phyloP scores from a whole-genome alignment of 2,329 filamentous ascomycete species.

The Aspergillus floridensis region DNA sequence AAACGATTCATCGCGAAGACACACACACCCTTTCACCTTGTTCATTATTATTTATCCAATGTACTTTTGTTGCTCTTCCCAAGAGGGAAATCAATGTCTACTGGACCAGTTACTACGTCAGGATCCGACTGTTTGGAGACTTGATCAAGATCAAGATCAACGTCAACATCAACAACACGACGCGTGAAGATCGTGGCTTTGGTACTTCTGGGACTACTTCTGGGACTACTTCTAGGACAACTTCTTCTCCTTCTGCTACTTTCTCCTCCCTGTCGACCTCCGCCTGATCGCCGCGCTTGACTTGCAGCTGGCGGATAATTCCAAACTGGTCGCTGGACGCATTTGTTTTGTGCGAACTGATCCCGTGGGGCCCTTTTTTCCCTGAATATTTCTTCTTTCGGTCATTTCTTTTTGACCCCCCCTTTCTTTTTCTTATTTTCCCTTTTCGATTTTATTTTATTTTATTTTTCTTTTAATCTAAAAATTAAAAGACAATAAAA shows the following conservation, averaged over 20 bases:
- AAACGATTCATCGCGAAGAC: neutral
- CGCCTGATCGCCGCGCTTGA: constrained; percentile 24
- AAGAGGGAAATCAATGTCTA: neutral
- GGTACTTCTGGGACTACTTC: neutral
- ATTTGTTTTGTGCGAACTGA: constrained; percentile 13
- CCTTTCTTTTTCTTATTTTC: constrained; percentile 6
- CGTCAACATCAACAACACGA: constrained; percentile 1
- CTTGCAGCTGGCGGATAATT: constrained; percentile 17
- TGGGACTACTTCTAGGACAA: neutral
- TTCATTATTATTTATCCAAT: neutral
- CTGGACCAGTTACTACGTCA: neutral
- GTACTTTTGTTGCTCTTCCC: neutral
- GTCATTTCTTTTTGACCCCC: constrained; percentile 7
- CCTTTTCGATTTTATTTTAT: constrained; percentile 8
- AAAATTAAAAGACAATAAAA: constrained; percentile 9
- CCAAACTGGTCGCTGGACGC: constrained; percentile 13
- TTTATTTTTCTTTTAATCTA: constrained; percentile 6
- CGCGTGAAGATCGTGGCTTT: neutral
- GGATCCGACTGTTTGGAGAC: too few relatives aligned
- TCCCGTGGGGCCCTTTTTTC: constrained; percentile 12
- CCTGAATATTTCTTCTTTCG: constrained; percentile 5
- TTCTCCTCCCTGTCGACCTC: constrained; percentile 18
- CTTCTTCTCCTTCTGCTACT: constrained; percentile 2
- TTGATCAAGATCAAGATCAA: neutral
- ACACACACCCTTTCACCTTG: neutral